A percentile compares a stretch with the other conserved stretches of the same genome.
Evolutionary conservation across 139 green algal species (phyloP).

Genomic region (Chlorella vulgaris): DNA sequence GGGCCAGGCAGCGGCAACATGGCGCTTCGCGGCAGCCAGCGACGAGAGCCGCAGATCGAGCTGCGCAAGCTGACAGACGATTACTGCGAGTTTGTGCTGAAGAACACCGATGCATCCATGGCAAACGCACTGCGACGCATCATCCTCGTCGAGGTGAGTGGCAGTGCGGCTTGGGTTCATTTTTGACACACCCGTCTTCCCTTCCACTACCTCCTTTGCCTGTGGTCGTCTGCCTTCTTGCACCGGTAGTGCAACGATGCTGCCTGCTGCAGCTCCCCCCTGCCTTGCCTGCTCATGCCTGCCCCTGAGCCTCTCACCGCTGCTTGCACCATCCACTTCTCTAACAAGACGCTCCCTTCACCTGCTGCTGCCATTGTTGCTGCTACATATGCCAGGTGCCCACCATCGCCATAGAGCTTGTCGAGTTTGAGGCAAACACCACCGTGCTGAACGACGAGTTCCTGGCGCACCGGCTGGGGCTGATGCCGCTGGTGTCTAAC

Average conservation of each 20-base stretch:
- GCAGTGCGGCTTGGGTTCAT: not conserved
- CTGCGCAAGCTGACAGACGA: slow-evolving; percentile 69
- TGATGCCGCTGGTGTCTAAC: slow-evolving; percentile 86
- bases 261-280: too few species aligned
- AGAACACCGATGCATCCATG: slow-evolving; percentile 81
- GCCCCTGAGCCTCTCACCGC: too few species aligned
- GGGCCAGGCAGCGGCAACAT: slow-evolving; percentile 5
- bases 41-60: slow-evolving; percentile 55
- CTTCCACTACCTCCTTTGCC: too few species aligned
- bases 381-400: slow-evolving; percentile 71
- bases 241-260: not conserved
- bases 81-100: slow-evolving; percentile 90
- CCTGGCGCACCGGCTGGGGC: slow-evolving; percentile 88
- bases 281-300: too few species aligned
- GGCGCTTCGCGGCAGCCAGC: not conserved
- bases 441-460: slow-evolving; percentile 98
- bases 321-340: too few species aligned
- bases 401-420: slow-evolving; percentile 98
- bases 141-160: slow-evolving; percentile 86
- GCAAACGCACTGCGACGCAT: slow-evolving; percentile 95
- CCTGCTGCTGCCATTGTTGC: not conserved
- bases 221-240: too few species aligned
- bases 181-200: too few species aligned
- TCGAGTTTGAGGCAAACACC: slow-evolving; percentile 98
- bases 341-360: too few species aligned